Base-by-base conservation (phyloP, 371 early-diverging fungal genomes). In the Rhizopus arrhizus region DNA sequence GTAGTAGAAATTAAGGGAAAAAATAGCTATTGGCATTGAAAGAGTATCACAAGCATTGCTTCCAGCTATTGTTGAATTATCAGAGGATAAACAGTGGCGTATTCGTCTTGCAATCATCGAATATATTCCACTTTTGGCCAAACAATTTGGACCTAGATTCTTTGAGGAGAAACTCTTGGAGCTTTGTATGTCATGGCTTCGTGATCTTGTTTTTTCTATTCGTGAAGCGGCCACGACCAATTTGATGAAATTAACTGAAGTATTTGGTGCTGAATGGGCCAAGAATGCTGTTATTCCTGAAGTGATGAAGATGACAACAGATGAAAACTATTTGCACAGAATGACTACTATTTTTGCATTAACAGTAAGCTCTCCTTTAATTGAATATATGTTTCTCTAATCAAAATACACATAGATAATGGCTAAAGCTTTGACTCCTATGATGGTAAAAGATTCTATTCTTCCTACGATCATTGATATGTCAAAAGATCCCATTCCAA, bases 31-130 rank as follows among this genome's bases (percentile, higher is more conserved):
- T 65, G 99, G 99, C 53, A 93, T 99, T 66, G 97, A 99, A 57
- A 88, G 94, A 16, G 85, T 99, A 38, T 96, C 98, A 31, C 95
- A 96, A 69, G 95, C 95, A 31, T 84, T 99, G 46, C 81, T 99
- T 45, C 98, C 98, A 9, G 99, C 99, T 2, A 97, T 99, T 66
- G 92, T 97, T 31, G 97, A 97, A 68, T 82, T 99, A 43, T 95
- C 98, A 43, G 96, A 99, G 77, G 99, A 99, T 74, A 96, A 96
- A 82, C 97, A 97, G 70, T 99, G 99, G 99, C 93, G 99, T 45
- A 97, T 98, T 57, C 93, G 99, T 34, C 77, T 96, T 62, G 98
- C 98, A 3, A 97, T 99, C 63, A 96, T 99, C 72, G 97, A 97
- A 72, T 94, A 96, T 72, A 96, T 97, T 63, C 99, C 98, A 28